phyloP scores from a whole-genome alignment of 495 filamentous ascomycete genomes.

The Talaromyces borbonicus region DNA sequence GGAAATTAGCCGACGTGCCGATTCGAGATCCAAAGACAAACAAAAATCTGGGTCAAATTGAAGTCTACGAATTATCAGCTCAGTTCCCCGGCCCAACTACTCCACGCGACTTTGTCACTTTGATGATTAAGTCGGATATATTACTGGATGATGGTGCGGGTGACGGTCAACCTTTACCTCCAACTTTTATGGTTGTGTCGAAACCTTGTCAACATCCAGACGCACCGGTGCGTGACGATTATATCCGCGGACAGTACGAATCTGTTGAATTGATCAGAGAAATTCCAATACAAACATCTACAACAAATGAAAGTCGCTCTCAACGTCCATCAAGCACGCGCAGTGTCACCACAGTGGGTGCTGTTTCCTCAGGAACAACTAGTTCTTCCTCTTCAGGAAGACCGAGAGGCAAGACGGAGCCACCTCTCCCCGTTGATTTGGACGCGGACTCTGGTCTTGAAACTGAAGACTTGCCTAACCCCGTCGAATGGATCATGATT shows the following conservation, averaged over 20 bases:
- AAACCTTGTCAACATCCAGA: slow-evolving; percentile 71
- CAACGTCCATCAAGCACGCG: neutral
- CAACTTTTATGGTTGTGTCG: slow-evolving; percentile 76
- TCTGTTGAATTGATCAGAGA: slow-evolving; percentile 88
- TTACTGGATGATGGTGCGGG: slow-evolving; percentile 15
- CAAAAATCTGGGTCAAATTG: slow-evolving; percentile 17
- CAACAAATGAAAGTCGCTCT: neutral
- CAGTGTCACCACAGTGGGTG: neutral
- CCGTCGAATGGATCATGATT: slow-evolving; percentile 94
- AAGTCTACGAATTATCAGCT: slow-evolving; percentile 75
- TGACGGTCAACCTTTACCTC: neutral
- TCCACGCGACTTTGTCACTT: slow-evolving; percentile 75
- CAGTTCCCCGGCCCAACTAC: slow-evolving; percentile 85
- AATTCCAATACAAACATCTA: slow-evolving; percentile 37
- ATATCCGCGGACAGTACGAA: slow-evolving; percentile 80
- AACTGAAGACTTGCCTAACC: slow-evolving; percentile 43
- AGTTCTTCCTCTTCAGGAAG: neutral
- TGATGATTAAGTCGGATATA: slow-evolving; percentile 50
- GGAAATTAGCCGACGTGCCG: slow-evolving; percentile 53
- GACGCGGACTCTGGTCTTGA: slow-evolving; percentile 25
- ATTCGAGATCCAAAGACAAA: slow-evolving; percentile 18
- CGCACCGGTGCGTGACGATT: slow-evolving; percentile 54
- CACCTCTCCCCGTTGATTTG: neutral
- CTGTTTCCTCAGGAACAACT: neutral
- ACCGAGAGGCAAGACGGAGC: slow-evolving; percentile 1